Evolutionary conservation across 306 rosid species (phyloP), one percentile per base, ranked within the genome.

Genomic region (Lathyrus sativus): DNA sequence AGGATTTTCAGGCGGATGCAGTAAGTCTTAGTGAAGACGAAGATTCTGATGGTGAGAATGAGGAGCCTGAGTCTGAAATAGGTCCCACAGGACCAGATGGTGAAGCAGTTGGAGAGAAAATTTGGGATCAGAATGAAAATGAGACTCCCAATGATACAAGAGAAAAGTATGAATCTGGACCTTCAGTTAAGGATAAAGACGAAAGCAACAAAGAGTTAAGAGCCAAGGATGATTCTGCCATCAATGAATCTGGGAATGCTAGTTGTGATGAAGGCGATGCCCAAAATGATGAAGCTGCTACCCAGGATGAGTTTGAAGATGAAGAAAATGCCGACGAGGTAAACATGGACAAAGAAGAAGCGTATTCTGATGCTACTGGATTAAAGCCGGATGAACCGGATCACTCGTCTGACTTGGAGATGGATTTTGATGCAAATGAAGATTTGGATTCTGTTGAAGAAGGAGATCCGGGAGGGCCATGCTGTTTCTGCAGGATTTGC

Each of bases 1-100:
- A 88, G 58, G 97, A 93, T 82, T 86, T 93, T 71, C 76, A 65
- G 44, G 97, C 89, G 17, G 93, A 88, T 76, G 76, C 85, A 67
- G 55, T 8, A 49, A 87, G 88, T 75, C 83, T 93, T 67, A 93
- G 97, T 55, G 95, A 86, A 77, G 91, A 90, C 33, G 74, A 85
- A 46, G 79, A 84, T 57, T 76, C 65, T 62, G 86, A 78, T 71
- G 87, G 63, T 14, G 93, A 74, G 46, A 81, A 88, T 49, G 90
- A 65, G 71, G 81, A 85, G n/a, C 73, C 86, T 60, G 95, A 93
- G 2, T 83, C 90, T 53, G 77, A 77, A 58, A 79, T 88, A 81
- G 98, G 98, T 45, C 74, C 88, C 72, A 82, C 96, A 14, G 97
- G 97, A 70, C 81, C 67, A 53, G 68, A 86, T 39, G 15, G 89